Conservation (phyloP, 148 eudicot genomes). For the Mesembryanthemum crystallinum region DNA sequence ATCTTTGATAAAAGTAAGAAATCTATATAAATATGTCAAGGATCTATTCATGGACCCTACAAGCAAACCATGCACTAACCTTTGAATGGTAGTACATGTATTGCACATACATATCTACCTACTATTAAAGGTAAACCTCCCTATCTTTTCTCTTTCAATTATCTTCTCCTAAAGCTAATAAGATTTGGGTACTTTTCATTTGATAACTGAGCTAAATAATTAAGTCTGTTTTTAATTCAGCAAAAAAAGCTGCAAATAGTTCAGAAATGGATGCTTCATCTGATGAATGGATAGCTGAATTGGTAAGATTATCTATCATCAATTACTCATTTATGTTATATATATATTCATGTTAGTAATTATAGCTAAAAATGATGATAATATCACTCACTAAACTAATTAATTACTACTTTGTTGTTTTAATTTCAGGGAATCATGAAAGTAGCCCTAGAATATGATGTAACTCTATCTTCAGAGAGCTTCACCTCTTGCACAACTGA, state of each 20-base stretch:
- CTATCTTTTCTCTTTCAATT: too few species aligned
- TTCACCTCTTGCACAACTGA: slow-evolving; percentile 12
- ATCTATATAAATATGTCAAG: background rate
- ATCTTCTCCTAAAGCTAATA: background rate
- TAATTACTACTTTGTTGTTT: background rate
- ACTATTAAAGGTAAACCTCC: too few species aligned
- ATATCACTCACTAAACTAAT: too few species aligned
- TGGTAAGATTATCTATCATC: background rate
- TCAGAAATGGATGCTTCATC: slow-evolving; percentile 5
- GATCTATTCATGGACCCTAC: background rate
- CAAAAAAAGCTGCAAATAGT: background rate
- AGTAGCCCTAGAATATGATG: background rate
- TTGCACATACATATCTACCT: background rate
- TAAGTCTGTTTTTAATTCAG: background rate
- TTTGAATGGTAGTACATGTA: too few species aligned
- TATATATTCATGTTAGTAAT: background rate
- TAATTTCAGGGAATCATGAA: slow-evolving; percentile 1
- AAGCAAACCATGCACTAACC: too few species aligned
- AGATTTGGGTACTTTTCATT: background rate
- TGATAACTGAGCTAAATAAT: background rate
- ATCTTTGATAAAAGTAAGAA: background rate
- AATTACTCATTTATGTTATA: background rate
- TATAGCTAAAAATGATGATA: too few species aligned
- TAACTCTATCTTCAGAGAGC: background rate
- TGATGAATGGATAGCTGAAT: background rate